A percentile compares a stretch with the other conserved stretches of the same genome.
Conservation (phyloP, 2,329 filamentous ascomycete species). For the Tolypocladium pustulatum region DNA sequence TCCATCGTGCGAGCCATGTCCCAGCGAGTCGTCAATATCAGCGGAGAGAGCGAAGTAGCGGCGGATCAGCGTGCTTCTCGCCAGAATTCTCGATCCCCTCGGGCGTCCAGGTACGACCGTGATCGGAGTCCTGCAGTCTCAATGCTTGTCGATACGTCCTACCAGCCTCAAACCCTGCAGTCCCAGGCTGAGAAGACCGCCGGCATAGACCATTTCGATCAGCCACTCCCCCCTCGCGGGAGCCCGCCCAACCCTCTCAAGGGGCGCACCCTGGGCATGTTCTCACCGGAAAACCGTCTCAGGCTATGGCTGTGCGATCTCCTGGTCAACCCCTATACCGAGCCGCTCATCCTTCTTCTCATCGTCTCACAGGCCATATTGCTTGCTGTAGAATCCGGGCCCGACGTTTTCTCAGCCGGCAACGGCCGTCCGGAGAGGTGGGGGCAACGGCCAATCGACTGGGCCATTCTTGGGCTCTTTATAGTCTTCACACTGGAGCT, state of each 20-base stretch:
- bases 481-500: conserved; percentile 83
- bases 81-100: conserved; percentile 47
- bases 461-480: conserved; percentile 73
- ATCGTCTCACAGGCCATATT: conserved; percentile 84
- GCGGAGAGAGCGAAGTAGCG: conserved; percentile 76
- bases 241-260: conserved; percentile 59
- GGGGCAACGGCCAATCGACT: conserved; percentile 63
- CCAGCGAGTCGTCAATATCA: conserved; percentile 94
- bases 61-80: conserved; percentile 61
- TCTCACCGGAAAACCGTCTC: conserved; percentile 66
- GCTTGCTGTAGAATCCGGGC: conserved; percentile 73
- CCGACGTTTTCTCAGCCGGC: conserved; percentile 55
- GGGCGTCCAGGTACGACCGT: conserved; percentile 25
- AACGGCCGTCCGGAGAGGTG: conserved; percentile 52
- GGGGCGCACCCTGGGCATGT: conserved; percentile 77
- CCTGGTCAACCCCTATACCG: conserved; percentile 75
- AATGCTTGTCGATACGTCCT: conserved; percentile 37
- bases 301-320: conserved; percentile 70
- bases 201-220: conserved; percentile 8
- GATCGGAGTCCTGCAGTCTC: conserved; percentile 16
- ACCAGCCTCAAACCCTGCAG: conserved; percentile 36
- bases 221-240: conserved; percentile 6
- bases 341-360: conserved; percentile 75
- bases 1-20: conserved; percentile 82
- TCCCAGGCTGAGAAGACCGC: conserved; percentile 34